Conservation (phyloP, 2,329 filamentous ascomycete genomes). For the Venturia aucupariae region DNA sequence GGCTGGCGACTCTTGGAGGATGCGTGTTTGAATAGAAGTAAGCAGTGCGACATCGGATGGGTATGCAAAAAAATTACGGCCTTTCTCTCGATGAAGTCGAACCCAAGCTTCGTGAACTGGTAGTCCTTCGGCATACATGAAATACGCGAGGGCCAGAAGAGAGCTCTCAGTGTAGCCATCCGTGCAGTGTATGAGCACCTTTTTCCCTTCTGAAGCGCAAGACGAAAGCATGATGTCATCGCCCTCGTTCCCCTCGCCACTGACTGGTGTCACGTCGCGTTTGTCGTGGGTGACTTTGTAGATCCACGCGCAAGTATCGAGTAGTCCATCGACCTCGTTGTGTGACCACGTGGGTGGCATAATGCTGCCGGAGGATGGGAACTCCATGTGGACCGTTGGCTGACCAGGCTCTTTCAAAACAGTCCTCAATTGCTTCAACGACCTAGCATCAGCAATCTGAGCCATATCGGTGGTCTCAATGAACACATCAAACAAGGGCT, state of each 20-base stretch:
- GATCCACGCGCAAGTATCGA: constrained; percentile 86
- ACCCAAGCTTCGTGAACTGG: constrained; percentile 83
- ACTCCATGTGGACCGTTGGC: constrained; percentile 57
- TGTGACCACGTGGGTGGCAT: constrained; percentile 77
- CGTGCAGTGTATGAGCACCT: constrained; percentile 82
- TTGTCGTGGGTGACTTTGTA: constrained; percentile 62
- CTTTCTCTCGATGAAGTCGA: constrained; percentile 66
- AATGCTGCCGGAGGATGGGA: constrained; percentile 91
- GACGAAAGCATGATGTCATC: constrained; percentile 45
- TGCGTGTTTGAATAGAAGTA: constrained; percentile 63
- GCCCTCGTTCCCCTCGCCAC: constrained; percentile 41
- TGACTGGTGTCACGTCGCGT: constrained; percentile 22
- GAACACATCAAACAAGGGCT: constrained; percentile 66
- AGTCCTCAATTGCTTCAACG: constrained; percentile 46
- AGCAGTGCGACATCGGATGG: constrained; percentile 79
- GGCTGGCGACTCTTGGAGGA: constrained; percentile 62
- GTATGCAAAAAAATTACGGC: constrained; percentile 94
- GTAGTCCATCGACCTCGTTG: constrained; percentile 69
- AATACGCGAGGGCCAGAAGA: constrained; percentile 81
- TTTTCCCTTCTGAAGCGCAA: constrained; percentile 40
- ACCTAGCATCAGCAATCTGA: constrained; percentile 59
- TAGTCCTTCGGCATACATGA: constrained; percentile 79
- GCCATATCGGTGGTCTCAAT: constrained; percentile 86
- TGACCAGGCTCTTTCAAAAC: constrained; percentile 30
- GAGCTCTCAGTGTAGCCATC: constrained; percentile 96